Evolutionary conservation across 768 basidiomycete species (phyloP).

Genomic region (Agaricus subrufescens): DNA sequence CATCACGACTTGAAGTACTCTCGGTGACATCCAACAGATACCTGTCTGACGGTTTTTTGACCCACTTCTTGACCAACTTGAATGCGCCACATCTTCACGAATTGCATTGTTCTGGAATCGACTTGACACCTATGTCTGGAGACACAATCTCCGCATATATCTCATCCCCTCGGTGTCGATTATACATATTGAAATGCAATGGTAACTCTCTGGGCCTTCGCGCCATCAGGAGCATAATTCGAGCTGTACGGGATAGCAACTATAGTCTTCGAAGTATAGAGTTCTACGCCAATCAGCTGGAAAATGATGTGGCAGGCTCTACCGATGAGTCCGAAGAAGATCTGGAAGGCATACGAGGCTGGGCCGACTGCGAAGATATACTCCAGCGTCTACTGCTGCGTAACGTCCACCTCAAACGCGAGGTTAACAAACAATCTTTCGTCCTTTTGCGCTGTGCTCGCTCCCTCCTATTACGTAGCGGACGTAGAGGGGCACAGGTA

Average conservation of each 20-base stretch:
- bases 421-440: conserved; percentile 42
- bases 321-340: conserved; percentile 16
- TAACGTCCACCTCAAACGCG: conserved; percentile 36
- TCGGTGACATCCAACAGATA: conserved; percentile 44
- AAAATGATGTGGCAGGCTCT: conserved; percentile 15
- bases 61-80: conserved; percentile 45
- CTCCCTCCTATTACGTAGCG: conserved; percentile 39
- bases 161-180: conserved; percentile 42
- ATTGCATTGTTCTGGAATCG: conserved; percentile 50
- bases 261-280: conserved; percentile 44
- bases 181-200: conserved; percentile 48
- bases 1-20: conserved; percentile 46
- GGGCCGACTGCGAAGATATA: conserved; percentile 30
- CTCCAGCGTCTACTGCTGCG: conserved; percentile 33
- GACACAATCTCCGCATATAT: conserved; percentile 45
- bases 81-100: conserved; percentile 44
- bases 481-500: background rate
- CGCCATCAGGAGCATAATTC: conserved; percentile 40
- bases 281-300: conserved; percentile 41
- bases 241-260: conserved; percentile 41
- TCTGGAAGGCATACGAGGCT: conserved; percentile 16
- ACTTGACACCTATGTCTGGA: conserved; percentile 36
- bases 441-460: conserved; percentile 46
- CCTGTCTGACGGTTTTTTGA: conserved; percentile 48
- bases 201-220: conserved; percentile 48